Evolutionary conservation across 108 stramenopile species (phyloP), one percentile per base, ranked within the genome.

Genomic region (Aurantiochytrium sp.): DNA sequence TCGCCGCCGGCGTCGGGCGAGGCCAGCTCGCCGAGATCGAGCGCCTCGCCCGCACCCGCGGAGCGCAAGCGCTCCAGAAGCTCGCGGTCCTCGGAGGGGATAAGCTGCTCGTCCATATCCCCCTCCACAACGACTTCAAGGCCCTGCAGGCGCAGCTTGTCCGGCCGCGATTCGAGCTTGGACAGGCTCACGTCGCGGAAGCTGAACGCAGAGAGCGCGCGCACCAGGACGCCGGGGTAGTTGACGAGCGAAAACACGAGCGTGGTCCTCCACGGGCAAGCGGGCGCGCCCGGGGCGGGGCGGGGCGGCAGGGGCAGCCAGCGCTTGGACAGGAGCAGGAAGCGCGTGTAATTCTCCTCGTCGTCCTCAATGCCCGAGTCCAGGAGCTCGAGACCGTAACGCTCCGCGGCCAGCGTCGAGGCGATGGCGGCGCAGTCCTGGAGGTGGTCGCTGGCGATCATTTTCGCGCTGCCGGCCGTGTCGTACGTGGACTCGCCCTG

Each of bases 401-500:
- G 95, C 53, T 81, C 91, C 17, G 95, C 97, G 6, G 97, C 98
- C 69, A 99, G 91, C 86, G 96, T 96, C 4, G 95, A 96, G 8
- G 55, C 55, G 59, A 87, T 87, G 4, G 86, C 86, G 1, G 55
- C 86, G 55, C 55, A 32, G 37, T 42, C 55, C 19, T 17, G 55
- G 21, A 89, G 27, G 5, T 50, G n/a, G n/a, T 87, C 86, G 32
- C 94, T 95, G 39, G 91, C 86, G 55, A 99, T 97, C 95, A 98
- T 97, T 90, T 98, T 98, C 87, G 97, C 98, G 81, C 93, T 93
- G 55, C 98, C 98, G 10, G 98, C 98, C 21, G 98, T 99, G 91
- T 99, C 98, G 88, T 97, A 96, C 69, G 94, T 95, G 3, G 95
- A 91, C n/a, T 94, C 91, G 3, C 94, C 94, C 52, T 55, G 91